Evolutionary conservation across 129 eudicot species (phyloP).

Genomic region (Lonicera japonica): DNA sequence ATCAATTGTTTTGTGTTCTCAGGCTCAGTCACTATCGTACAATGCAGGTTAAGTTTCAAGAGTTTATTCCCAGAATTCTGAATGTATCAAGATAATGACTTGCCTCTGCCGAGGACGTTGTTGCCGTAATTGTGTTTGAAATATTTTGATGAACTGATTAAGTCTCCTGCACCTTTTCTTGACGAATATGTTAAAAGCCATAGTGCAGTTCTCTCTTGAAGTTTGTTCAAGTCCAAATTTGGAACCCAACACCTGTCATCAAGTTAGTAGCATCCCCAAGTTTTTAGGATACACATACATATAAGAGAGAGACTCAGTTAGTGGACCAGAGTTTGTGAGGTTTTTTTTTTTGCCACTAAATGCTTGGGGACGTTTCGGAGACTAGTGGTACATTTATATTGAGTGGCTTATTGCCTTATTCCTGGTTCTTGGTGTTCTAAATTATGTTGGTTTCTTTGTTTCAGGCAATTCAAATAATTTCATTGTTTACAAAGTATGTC

Average conservation of each 20-base stretch:
- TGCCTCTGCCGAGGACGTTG: constrained; percentile 86
- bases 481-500: constrained; percentile 90
- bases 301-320: too few species aligned
- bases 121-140: constrained; percentile 82
- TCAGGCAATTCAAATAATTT: constrained; percentile 97
- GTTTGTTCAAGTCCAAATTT: constrained; percentile 61
- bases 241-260: constrained; percentile 86
- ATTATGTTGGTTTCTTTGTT: constrained; percentile 10
- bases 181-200: constrained; percentile 81
- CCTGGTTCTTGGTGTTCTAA: not conserved
- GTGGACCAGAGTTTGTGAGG: too few species aligned
- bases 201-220: constrained; percentile 93
- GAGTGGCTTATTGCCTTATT: not conserved
- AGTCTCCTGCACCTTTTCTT: constrained; percentile 89
- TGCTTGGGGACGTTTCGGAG: too few species aligned
- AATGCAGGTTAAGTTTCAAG: constrained; percentile 76
- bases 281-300: not conserved
- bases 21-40: constrained; percentile 1
- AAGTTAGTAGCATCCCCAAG: constrained; percentile 38
- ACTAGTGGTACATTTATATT: too few species aligned
- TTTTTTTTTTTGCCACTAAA: too few species aligned
- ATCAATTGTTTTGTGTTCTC: not conserved
- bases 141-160: constrained; percentile 94
- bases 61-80: constrained; percentile 87
- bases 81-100: constrained; percentile 89